These are phyloP conservation scores for Daldinia caldariorum DNA, from an alignment of 495 filamentous ascomycete species.

Conservation along the genomic window DNA sequence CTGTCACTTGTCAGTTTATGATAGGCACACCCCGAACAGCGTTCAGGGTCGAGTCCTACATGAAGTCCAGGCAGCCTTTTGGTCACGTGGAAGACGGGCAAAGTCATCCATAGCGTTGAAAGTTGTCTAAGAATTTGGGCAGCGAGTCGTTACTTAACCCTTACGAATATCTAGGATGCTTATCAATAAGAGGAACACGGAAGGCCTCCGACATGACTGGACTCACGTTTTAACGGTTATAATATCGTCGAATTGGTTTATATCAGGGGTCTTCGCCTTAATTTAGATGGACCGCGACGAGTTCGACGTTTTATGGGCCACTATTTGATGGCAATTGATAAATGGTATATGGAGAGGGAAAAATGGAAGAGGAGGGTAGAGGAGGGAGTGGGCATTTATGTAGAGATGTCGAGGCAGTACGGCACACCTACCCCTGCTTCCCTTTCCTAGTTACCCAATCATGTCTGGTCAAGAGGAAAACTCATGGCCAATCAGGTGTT, in stretches of 20 bases:
- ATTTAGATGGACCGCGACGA: conserved; percentile 27
- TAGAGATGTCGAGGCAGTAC: conserved; percentile 38
- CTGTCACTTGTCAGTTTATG: conserved; percentile 28
- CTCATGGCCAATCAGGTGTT: conserved; percentile 31
- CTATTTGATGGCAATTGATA: conserved; percentile 28
- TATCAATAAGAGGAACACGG: conserved; percentile 5
- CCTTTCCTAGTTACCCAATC: conserved; percentile 22
- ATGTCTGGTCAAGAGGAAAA: conserved; percentile 20
- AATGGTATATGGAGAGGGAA: conserved; percentile 15
- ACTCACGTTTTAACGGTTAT: conserved; percentile 24
- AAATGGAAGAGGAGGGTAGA: conserved; percentile 37
- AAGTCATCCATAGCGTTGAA: conserved; percentile 12
- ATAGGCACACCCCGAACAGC: background rate
- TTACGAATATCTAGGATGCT: conserved; percentile 4
- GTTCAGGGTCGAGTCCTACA: conserved; percentile 18
- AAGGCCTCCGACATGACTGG: conserved; percentile 15
- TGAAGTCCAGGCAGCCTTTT: conserved; percentile 12
- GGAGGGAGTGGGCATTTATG: conserved; percentile 36
- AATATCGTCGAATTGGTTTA: conserved; percentile 1
- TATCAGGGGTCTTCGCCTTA: conserved; percentile 3
- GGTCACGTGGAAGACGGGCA: conserved; percentile 14
- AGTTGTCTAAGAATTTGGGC: background rate
- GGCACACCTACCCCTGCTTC: conserved; percentile 19
- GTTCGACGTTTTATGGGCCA: conserved; percentile 11
- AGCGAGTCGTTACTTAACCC: background rate